Conservation (phyloP, 2,329 filamentous ascomycete species). For the Sarocladium oryzae region DNA sequence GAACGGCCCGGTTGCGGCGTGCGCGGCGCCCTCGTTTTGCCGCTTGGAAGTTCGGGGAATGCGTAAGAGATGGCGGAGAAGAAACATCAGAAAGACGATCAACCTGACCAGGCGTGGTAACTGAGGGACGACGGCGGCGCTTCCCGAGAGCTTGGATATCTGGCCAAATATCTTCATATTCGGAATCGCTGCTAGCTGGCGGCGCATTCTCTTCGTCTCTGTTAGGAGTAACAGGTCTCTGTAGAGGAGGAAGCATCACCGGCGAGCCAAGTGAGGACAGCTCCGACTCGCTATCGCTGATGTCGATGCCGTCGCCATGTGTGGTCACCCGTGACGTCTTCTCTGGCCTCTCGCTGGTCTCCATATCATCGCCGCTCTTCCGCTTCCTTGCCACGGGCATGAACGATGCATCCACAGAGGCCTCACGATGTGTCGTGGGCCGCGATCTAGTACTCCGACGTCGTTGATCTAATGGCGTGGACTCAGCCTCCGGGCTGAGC, state of each 20-base stretch:
- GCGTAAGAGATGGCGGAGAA: slow-evolving; percentile 59
- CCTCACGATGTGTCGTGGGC: slow-evolving; percentile 11
- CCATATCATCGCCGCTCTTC: slow-evolving; percentile 45
- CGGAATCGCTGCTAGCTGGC: slow-evolving; percentile 47
- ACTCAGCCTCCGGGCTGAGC: slow-evolving; percentile 60
- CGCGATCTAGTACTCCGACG: slow-evolving; percentile 33
- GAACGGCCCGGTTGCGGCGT: slow-evolving; percentile 25
- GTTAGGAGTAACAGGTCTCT: slow-evolving; percentile 35
- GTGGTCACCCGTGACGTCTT: slow-evolving; percentile 25
- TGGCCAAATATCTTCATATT: slow-evolving; percentile 41
- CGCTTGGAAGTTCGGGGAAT: slow-evolving; percentile 51
- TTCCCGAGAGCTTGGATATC: slow-evolving; percentile 45
- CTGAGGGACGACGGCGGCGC: slow-evolving; percentile 33
- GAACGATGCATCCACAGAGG: slow-evolving; percentile 17
- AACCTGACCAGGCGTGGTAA: slow-evolving; percentile 29
- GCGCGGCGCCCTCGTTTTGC: slow-evolving; percentile 25
- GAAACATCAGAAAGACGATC: slow-evolving; percentile 49
- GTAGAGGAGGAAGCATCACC: slow-evolving; percentile 20
- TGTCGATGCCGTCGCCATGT: slow-evolving; percentile 14
- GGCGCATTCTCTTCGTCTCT: slow-evolving; percentile 45
- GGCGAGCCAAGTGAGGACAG: slow-evolving; percentile 26
- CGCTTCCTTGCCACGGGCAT: slow-evolving; percentile 43
- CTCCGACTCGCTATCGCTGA: slow-evolving; percentile 29
- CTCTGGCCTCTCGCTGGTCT: slow-evolving; percentile 29
- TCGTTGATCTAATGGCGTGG: slow-evolving; percentile 52